Percentiles rank a stretch among this genome's conserved stretches.
phyloP scores from a whole-genome alignment of 2,329 filamentous ascomycete genomes.

The Diatrype stigma region DNA sequence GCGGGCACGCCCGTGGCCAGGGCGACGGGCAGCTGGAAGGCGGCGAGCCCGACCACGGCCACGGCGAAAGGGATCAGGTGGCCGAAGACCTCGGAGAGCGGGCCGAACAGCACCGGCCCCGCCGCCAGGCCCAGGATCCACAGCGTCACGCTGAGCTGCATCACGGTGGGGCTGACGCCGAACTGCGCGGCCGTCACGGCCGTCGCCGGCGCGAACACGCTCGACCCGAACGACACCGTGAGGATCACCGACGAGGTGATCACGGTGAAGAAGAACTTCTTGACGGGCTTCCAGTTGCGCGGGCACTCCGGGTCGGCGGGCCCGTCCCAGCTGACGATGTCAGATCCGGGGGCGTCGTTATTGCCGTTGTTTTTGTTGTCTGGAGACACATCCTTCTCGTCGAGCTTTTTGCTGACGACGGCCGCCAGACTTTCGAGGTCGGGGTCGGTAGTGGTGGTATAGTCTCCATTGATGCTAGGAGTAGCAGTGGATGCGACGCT shows the following conservation, averaged over 20 bases:
- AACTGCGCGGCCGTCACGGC: slow-evolving; percentile 8
- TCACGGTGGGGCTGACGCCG: slow-evolving; percentile 10
- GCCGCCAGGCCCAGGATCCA: slow-evolving; percentile 11
- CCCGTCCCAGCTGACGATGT: slow-evolving; percentile 14
- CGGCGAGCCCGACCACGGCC: slow-evolving; percentile 9
- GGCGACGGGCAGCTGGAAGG: slow-evolving; percentile 17
- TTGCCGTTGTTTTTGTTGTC: not conserved
- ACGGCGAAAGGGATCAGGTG: slow-evolving; percentile 10
- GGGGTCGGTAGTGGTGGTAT: not conserved
- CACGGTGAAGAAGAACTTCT: slow-evolving; percentile 12
- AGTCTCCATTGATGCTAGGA: not conserved
- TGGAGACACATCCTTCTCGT: not conserved
- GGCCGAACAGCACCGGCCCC: slow-evolving; percentile 14
- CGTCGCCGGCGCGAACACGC: slow-evolving; percentile 13
- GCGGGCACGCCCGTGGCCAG: slow-evolving; percentile 10
- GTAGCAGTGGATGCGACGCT: slow-evolving; percentile 1
- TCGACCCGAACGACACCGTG: slow-evolving; percentile 14
- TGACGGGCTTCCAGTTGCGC: slow-evolving; percentile 9
- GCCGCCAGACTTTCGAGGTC: not conserved
- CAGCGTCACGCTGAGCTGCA: slow-evolving; percentile 11
- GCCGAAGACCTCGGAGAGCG: slow-evolving; percentile 10
- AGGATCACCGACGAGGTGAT: slow-evolving; percentile 10
- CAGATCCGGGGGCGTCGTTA: too few relatives aligned
- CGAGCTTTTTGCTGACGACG: not conserved
- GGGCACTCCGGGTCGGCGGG: slow-evolving; percentile 13